phyloP scores from a whole-genome alignment of 2,329 filamentous ascomycete genomes.

The Colletotrichum chlorophyti region DNA sequence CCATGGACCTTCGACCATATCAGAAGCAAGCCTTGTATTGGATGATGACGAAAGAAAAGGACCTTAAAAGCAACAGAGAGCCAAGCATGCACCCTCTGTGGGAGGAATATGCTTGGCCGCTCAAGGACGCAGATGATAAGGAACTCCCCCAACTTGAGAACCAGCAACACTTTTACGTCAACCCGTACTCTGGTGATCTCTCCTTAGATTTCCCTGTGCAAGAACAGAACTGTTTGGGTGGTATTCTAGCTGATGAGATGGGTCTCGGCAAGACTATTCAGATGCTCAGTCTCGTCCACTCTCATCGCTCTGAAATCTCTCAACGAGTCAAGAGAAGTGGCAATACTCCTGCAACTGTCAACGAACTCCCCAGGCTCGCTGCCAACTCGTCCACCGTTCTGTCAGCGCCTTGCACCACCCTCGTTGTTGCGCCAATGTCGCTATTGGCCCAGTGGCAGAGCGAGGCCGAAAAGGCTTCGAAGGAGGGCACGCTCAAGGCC shows the following conservation, averaged over 20 bases:
- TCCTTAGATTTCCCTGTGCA: constrained; percentile 91
- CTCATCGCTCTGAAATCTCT: constrained; percentile 70
- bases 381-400: constrained; percentile 64
- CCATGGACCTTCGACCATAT: constrained; percentile 85
- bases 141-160: constrained; percentile 70
- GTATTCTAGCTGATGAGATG: constrained; percentile 96
- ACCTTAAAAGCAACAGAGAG: constrained; percentile 73
- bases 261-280: constrained; percentile 98
- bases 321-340: constrained; percentile 42
- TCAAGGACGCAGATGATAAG: constrained; percentile 85
- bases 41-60: constrained; percentile 94
- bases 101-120: constrained; percentile 94
- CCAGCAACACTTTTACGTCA: constrained; percentile 86
- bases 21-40: constrained; percentile 95
- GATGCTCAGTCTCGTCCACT: constrained; percentile 93
- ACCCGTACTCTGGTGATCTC: constrained; percentile 94
- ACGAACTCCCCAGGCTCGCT: constrained; percentile 67
- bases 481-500: constrained; percentile 79
- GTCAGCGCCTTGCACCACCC: constrained; percentile 83
- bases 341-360: constrained; percentile 52
- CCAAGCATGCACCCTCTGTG: constrained; percentile 94
- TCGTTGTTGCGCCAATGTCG: constrained; percentile 97
- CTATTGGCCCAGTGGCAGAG: constrained; percentile 97
- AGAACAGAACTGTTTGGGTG: constrained; percentile 92
- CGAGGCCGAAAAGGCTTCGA: constrained; percentile 90